Base-by-base conservation (phyloP, 2,329 filamentous ascomycete species). In the Calonectria pauciramosa region DNA sequence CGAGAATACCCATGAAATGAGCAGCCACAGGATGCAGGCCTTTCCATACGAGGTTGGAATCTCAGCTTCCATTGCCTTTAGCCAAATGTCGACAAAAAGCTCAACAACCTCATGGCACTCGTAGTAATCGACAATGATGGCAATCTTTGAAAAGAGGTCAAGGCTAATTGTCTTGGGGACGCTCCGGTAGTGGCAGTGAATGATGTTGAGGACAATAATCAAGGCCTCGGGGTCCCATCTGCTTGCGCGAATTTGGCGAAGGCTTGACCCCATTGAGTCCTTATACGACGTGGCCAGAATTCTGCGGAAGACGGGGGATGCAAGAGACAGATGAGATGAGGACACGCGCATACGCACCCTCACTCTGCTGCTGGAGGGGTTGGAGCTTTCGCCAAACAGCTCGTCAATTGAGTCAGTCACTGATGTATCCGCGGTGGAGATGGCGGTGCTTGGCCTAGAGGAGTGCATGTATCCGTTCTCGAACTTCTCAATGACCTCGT, bases 281-380 rank as follows among this genome's bases (percentile, higher is more conserved):
- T 69, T 36, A 30, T 49, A 38, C 18, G 52, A 32, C 0, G 75
- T 74, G 1, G 68, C 68, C 38, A 80, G 51, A 71, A 77, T 78
- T 26, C 71, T 75, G 26, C 69, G 65, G 54, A 79, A 79, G 47
- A 76, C 73, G 13, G 60, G 63, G 11, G 85, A 86, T 0, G 84
- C 84, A 8, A 85, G 79, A 26, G 77, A 78, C n/a, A 86, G 79
- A 70, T 86, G 85, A 68, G 80, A 82, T 2, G 67, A 69, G 4
- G 67, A 69, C 14, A 69, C 67, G n/a, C 28, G 52, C 67, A 69
- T 69, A 20, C 67, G 67, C 10, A 68, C 13, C 9, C 38, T 65
- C 9, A 65, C 60, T 3, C 60, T 41, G 26, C 60, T 49, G 41
- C 41, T 49, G 11, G 60, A 49, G 1, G 41, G 41, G 16, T 65